phyloP scores from a whole-genome alignment of 371 early-diverging fungal species.

The Mucor velutinosus region DNA sequence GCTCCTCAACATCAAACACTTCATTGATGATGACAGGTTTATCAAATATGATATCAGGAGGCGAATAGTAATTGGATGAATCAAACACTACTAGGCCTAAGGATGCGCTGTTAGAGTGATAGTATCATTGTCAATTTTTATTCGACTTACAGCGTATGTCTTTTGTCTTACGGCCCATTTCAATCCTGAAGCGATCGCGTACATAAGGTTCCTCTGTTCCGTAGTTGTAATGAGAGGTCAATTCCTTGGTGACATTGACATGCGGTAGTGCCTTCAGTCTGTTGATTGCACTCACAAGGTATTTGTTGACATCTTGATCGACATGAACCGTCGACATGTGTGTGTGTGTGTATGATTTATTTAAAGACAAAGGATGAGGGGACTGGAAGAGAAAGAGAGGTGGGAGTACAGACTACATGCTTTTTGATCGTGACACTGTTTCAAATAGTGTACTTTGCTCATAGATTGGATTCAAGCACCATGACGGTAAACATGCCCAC shows the following conservation, averaged over 20 bases:
- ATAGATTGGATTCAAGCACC: slow-evolving; percentile 9
- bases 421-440: neutral
- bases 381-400: neutral
- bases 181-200: slow-evolving; percentile 6
- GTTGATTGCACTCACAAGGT: neutral
- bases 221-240: slow-evolving; percentile 4
- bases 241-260: neutral
- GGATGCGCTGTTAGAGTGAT: neutral
- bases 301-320: neutral
- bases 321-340: neutral
- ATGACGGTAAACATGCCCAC: slow-evolving; percentile 25
- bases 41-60: slow-evolving; percentile 12
- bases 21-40: neutral
- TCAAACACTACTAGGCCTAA: slow-evolving; percentile 17
- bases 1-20: neutral
- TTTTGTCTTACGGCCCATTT: neutral
- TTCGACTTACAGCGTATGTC: neutral
- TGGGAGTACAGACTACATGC: neutral
- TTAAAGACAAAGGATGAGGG: neutral
- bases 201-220: neutral
- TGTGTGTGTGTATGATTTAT: neutral
- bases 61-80: neutral
- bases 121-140: neutral
- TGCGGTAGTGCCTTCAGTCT: neutral
- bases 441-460: neutral